phyloP scores from a whole-genome alignment of 2,329 filamentous ascomycete genomes.

The Simplicillium sp. region DNA sequence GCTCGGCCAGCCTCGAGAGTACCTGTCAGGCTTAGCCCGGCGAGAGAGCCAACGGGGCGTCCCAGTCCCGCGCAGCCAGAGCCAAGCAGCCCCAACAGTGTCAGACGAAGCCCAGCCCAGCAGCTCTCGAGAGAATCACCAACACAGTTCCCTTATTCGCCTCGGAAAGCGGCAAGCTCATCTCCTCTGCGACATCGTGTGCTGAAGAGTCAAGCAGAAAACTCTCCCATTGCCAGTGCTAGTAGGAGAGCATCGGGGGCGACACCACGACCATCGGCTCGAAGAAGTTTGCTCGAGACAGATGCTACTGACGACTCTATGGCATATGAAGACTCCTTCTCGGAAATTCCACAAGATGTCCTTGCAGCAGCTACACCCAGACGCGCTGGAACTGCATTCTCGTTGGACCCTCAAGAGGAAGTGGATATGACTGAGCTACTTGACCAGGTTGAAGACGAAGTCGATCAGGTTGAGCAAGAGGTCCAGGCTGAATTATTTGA shows the following conservation, averaged over 20 bases:
- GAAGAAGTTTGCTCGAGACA: not conserved
- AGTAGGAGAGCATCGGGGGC: too few species aligned
- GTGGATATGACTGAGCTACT: constrained; percentile 3
- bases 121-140: not conserved
- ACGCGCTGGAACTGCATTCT: constrained; percentile 10
- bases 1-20: not conserved
- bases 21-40: not conserved
- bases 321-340: constrained; percentile 46
- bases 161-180: constrained; percentile 2
- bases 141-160: not conserved
- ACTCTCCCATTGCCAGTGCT: constrained; percentile 1
- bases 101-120: constrained; percentile 3
- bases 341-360: constrained; percentile 42
- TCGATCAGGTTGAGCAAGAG: not conserved
- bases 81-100: not conserved
- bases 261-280: not conserved
- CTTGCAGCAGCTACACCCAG: constrained; percentile 39
- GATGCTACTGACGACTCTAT: constrained; percentile 19
- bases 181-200: constrained; percentile 23
- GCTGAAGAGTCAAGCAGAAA: constrained; percentile 10
- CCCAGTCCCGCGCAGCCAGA: not conserved
- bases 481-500: not conserved
- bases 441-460: not conserved
- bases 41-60: too few species aligned
- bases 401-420: constrained; percentile 7